Evolutionary conservation across 2,329 filamentous ascomycete genomes (phyloP), one percentile per base, ranked within the genome.

Genomic region (Fusarium annulatum): DNA sequence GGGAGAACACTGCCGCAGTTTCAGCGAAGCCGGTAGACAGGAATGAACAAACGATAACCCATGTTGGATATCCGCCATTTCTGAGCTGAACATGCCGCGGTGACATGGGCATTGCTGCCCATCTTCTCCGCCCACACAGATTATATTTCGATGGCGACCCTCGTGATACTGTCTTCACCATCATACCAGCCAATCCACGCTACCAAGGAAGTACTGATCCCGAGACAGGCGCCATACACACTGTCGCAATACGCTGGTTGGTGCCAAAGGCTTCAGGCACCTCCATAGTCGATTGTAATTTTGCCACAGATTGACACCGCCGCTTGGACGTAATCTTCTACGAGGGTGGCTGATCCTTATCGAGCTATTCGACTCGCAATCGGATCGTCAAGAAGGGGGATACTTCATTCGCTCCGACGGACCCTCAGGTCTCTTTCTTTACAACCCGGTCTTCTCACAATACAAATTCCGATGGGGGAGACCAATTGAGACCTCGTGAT

Each of bases 1-100:
- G 10, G 4, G 19, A 19, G 9, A 8, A n/a, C 30, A 5, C n/a
- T 6, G 2, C 11, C 16, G 2, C n/a, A 9, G 19, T 7, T 19
- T 14, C 16, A 34, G 15, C 16, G 48, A 18, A 23, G 15, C n/a
- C n/a, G 19, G 30, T 14, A 34, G 30, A 51, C 3, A 23, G 11
- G 2, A 14, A 51, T 34, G n/a, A 34, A 14, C 2, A 14, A 23
- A 1, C 30, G 12, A 6, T 8, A 7, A n/a, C 12, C n/a, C 5
- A 14, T 7, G 15, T 33, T n/a, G 7, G 9, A n/a, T 3, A 21
- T 10, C 3, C 18, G 30, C 16, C 15, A 1, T 14, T 14, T 11
- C 23, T 21, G n/a, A 53, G 7, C 33, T 8, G 18, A 11, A 26
- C 9, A 38, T 26, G 7, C 8, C 2, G 3, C 5, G 18, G 23